Evolutionary conservation across 352 stramenopile species (phyloP).

Genomic region (Stramenopiles sp.): DNA sequence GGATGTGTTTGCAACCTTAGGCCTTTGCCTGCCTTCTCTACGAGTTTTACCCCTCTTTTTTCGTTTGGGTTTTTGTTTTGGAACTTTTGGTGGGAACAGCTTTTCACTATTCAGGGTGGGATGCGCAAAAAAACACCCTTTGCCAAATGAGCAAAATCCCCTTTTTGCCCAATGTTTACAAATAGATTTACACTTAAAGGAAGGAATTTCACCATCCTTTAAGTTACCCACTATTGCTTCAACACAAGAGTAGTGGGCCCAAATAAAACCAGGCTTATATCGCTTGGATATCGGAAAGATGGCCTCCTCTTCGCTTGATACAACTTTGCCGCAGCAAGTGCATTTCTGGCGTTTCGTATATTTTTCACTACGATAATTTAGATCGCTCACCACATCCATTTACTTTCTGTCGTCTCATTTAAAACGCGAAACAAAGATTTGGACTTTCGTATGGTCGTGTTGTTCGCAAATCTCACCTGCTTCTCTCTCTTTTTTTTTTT

Average conservation of each 20-base stretch:
- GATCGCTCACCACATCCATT: too few relatives aligned
- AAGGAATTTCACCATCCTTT: background rate
- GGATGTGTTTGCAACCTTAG: conserved; percentile 43
- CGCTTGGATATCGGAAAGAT: background rate
- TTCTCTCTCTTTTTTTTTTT: too few relatives aligned
- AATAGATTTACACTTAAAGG: background rate
- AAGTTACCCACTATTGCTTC: background rate
- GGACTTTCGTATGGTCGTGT: too few relatives aligned
- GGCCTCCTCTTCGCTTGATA: background rate
- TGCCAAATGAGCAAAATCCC: background rate
- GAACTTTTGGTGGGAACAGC: background rate
- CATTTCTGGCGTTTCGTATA: too few relatives aligned
- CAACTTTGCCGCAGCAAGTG: too few relatives aligned
- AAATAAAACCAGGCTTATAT: background rate
- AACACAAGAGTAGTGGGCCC: background rate
- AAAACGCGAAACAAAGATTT: too few relatives aligned
- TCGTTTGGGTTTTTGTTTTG: background rate
- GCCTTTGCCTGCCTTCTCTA: background rate
- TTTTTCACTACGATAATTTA: too few relatives aligned
- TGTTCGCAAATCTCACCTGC: too few relatives aligned
- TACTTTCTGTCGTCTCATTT: too few relatives aligned
- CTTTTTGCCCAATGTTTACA: background rate
- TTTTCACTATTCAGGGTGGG: background rate
- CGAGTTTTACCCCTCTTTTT: background rate
- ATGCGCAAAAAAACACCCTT: background rate